Conservation (phyloP, 1,284 basidiomycete species). For the Wolfiporia cocos region DNA sequence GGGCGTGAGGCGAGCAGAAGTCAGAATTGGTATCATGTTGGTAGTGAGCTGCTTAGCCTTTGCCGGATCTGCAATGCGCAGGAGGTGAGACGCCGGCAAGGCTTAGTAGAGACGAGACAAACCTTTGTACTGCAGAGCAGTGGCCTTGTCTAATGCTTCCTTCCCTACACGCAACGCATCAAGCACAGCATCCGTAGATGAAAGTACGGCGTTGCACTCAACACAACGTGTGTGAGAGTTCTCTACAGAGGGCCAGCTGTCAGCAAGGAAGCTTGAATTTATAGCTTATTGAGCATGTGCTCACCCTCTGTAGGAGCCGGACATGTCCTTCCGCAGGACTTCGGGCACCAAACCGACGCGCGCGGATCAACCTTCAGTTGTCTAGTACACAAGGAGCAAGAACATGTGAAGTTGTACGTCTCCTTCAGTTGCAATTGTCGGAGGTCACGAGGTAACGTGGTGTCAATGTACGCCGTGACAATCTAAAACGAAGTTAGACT, state of each 20-base stretch:
- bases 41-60: constrained; percentile 57
- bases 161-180: constrained; percentile 61
- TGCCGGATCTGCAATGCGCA: constrained; percentile 50
- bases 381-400: constrained; percentile 53
- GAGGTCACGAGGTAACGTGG: constrained; percentile 54
- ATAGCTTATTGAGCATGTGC: constrained; percentile 1
- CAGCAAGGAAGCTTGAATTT: too few relatives aligned
- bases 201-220: constrained; percentile 48
- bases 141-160: constrained; percentile 68
- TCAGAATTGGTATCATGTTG: constrained; percentile 57
- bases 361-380: constrained; percentile 51
- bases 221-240: constrained; percentile 43
- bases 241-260: too few relatives aligned
- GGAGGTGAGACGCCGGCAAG: not conserved
- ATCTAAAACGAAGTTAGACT: constrained; percentile 39
- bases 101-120: constrained; percentile 5
- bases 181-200: constrained; percentile 45
- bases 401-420: constrained; percentile 80
- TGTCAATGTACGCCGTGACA: constrained; percentile 82
- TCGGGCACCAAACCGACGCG: constrained; percentile 62
- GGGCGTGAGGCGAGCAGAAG: constrained; percentile 45
- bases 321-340: constrained; percentile 56
- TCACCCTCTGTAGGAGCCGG: constrained; percentile 52
- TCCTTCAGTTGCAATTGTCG: constrained; percentile 58
- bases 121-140: constrained; percentile 52